Evolutionary conservation across 768 basidiomycete species (phyloP).

Genomic region (Cubamyces sp.): DNA sequence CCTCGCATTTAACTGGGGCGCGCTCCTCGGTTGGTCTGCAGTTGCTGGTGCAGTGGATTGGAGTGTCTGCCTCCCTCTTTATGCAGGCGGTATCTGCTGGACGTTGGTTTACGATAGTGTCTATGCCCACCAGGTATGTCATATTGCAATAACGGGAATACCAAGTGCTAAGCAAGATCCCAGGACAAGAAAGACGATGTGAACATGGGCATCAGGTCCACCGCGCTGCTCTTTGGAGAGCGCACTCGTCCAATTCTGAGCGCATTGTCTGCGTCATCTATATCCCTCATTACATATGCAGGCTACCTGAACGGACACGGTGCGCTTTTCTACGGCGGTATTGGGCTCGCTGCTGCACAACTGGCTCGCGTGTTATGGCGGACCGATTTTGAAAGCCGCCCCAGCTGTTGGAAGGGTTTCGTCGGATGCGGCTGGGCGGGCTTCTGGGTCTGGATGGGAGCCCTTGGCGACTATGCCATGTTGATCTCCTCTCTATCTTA

Average conservation of each 20-base stretch:
- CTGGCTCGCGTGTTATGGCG: constrained; percentile 73
- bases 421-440: constrained; percentile 87
- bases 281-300: constrained; percentile 76
- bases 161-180: background rate
- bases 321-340: constrained; percentile 77
- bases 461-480: constrained; percentile 65
- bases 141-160: background rate
- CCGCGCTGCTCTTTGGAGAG: constrained; percentile 87
- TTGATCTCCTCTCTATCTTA: constrained; percentile 21
- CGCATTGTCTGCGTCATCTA: constrained; percentile 70
- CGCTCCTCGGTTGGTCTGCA: constrained; percentile 95
- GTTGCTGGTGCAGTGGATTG: constrained; percentile 82
- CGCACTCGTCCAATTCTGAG: constrained; percentile 76
- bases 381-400: constrained; percentile 75
- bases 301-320: constrained; percentile 82
- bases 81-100: constrained; percentile 90
- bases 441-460: constrained; percentile 85
- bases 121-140: constrained; percentile 89
- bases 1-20: constrained; percentile 97
- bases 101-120: constrained; percentile 97
- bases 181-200: constrained; percentile 95
- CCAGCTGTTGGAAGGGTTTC: constrained; percentile 91
- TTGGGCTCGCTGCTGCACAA: constrained; percentile 73
- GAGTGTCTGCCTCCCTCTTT: constrained; percentile 83
- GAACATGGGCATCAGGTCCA: constrained; percentile 87